Base-by-base conservation (phyloP, 208 protist genomes). In the Strigomonas galati region DNA sequence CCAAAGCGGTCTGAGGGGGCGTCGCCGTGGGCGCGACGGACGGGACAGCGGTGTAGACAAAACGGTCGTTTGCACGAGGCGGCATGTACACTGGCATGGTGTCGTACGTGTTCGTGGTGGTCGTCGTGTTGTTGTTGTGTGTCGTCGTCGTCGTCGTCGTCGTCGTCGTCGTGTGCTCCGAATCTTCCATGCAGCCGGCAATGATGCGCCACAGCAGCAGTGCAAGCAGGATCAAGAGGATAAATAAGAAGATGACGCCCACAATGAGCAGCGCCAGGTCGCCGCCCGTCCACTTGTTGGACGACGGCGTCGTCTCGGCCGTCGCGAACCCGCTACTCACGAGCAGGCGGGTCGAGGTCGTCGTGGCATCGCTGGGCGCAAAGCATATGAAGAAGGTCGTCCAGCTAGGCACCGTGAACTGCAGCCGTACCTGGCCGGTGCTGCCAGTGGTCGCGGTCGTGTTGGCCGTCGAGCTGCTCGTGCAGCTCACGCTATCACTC, bases 41-140 rank as follows among this genome's bases (percentile, higher is more conserved):
- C 56, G 59, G 56, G 15, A 23, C 52, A 9, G 32, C 1, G n/a
- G 65, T n/a, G 66, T 63, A 32, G 24, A 91, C 68, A 62, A 89
- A 94, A n/a, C 89, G 80, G 51, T 89, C 79, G 68, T 94, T 94
- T 24, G 74, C 73, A 21, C 84, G 82, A 4, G 89, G 89, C 28
- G 78, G 78, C 67, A 91, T 81, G 61, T 87, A 87, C 19, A 88
- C 76, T 19, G 61, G 43, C 12, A 26, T 26, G 23, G 28, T 15
- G 21, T 26, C 44, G 21, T 27, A 58, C 54, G 17, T 5, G 30
- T 17, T 14, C 14, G 43, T 5, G 30, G 5, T 14, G 6, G 43
- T 57, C 23, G 9, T 44, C 28, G 32, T 65, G 57, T 72, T 0
- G 48, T 67, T 19, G 57, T 59, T 0, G 57, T 65, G 26, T 32